Evolutionary conservation across 2,329 filamentous ascomycete genomes (phyloP).

Genomic region (Aschersonia sp.): DNA sequence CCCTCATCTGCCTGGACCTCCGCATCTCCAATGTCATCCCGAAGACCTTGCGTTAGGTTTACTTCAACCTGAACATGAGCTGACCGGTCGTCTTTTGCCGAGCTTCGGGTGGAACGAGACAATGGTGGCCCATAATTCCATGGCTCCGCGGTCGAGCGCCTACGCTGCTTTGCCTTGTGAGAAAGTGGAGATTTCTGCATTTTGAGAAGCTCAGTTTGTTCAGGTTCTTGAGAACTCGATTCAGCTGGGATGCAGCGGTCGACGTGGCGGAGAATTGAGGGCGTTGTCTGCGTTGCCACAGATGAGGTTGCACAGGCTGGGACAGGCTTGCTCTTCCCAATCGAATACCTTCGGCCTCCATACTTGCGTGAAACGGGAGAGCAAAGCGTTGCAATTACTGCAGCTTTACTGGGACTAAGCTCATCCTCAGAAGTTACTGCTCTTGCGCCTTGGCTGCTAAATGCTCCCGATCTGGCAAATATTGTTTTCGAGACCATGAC

Average conservation of each 20-base stretch:
- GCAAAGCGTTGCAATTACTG: conserved; percentile 11
- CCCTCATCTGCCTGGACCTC: too few species aligned
- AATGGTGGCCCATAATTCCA: too few species aligned
- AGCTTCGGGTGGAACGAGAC: too few species aligned
- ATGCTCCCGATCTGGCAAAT: conserved; percentile 4
- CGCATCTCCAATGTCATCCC: too few species aligned
- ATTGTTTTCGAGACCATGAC: conserved; percentile 4
- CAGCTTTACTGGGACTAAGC: conserved; percentile 2
- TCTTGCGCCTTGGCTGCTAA: neutral
- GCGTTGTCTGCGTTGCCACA: conserved; percentile 2
- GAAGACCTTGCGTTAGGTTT: too few species aligned
- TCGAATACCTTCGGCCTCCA: neutral
- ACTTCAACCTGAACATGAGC: too few species aligned
- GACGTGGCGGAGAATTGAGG: neutral
- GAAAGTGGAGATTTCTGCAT: too few species aligned
- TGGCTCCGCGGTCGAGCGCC: too few species aligned
- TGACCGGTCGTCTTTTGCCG: too few species aligned
- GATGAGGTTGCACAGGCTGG: neutral
- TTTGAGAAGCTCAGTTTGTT: too few species aligned
- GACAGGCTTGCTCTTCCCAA: neutral
- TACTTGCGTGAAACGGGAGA: conserved; percentile 13
- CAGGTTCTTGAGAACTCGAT: neutral
- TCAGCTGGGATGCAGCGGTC: neutral
- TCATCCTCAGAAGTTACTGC: conserved; percentile 5
- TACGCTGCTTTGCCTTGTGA: too few species aligned